Conservation (phyloP, 2,329 filamentous ascomycete genomes). For the Cryphonectria parasitica region DNA sequence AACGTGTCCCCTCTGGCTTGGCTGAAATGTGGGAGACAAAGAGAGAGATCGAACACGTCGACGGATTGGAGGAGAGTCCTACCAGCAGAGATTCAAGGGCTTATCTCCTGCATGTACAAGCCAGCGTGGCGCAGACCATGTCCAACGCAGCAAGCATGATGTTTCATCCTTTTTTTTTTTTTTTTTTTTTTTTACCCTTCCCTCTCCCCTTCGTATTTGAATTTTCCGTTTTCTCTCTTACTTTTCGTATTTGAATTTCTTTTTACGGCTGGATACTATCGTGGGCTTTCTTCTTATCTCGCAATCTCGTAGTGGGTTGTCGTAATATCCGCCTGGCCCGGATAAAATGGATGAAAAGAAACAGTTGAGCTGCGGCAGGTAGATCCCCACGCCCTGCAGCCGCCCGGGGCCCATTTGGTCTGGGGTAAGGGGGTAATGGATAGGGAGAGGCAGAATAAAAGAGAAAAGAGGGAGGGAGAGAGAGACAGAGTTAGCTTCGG, state of each 20-base stretch:
- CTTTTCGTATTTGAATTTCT: background rate
- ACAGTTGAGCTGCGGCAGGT: background rate
- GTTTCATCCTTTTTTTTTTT: background rate
- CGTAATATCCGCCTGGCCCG: slow-evolving; percentile 6
- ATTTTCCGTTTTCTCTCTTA: background rate
- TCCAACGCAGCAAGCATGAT: background rate
- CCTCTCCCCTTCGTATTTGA: background rate
- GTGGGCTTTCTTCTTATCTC: slow-evolving; percentile 7
- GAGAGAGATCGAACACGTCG: background rate
- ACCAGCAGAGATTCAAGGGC: background rate
- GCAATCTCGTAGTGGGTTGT: slow-evolving; percentile 18
- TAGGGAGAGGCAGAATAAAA: background rate
- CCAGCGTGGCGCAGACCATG: background rate
- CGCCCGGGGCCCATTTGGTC: slow-evolving; percentile 5
- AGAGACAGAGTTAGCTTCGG: background rate
- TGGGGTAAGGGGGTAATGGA: background rate
- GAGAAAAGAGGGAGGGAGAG: background rate
- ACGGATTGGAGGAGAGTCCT: background rate
- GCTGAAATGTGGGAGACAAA: background rate
- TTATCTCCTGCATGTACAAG: background rate
- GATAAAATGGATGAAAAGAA: background rate
- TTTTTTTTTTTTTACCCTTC: background rate
- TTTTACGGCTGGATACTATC: background rate
- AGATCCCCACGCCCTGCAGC: slow-evolving; percentile 18
- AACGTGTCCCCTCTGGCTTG: background rate